Conservation (phyloP, 1,284 basidiomycete genomes). For the Leccinum subrobustum region DNA sequence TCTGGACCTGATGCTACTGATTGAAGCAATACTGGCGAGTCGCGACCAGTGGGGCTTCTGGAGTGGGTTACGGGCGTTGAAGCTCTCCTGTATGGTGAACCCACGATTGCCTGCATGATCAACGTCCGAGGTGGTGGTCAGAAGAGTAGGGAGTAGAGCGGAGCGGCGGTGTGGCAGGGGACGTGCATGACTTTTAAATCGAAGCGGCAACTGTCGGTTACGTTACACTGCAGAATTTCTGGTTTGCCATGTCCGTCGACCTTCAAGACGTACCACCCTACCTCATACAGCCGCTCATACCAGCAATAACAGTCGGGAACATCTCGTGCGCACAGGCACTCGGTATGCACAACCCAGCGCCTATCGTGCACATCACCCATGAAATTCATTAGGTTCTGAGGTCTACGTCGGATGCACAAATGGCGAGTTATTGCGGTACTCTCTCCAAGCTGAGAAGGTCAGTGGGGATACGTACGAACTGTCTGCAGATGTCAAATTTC, state of each 20-base stretch:
- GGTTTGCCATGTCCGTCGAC: conserved; percentile 22
- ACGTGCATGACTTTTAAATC: conserved; percentile 9
- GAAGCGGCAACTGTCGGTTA: not conserved
- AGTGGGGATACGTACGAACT: conserved; percentile 12
- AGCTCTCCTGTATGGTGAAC: conserved; percentile 17
- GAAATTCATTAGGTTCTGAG: conserved; percentile 51
- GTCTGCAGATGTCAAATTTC: not conserved
- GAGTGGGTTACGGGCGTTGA: conserved; percentile 21
- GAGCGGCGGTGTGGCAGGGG: conserved; percentile 1
- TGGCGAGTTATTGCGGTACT: conserved; percentile 67
- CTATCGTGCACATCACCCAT: not conserved
- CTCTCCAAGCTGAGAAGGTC: conserved; percentile 59
- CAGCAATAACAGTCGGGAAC: conserved; percentile 38
- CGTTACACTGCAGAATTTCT: conserved; percentile 18
- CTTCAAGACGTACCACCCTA: conserved; percentile 54
- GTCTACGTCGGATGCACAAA: conserved; percentile 75
- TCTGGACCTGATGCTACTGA: conserved; percentile 35
- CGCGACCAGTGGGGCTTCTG: conserved; percentile 16
- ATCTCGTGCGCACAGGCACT: conserved; percentile 46
- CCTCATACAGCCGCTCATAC: conserved; percentile 52
- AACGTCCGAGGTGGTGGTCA: conserved; percentile 1
- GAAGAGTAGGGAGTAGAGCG: conserved; percentile 4
- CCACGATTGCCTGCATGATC: conserved; percentile 14
- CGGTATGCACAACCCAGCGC: conserved; percentile 39
- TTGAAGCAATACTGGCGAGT: conserved; percentile 21